Percentiles rank a stretch among this genome's conserved stretches.
Evolutionary conservation across 2,329 filamentous ascomycete genomes (phyloP).

Genomic region (Colletotrichum sp.): DNA sequence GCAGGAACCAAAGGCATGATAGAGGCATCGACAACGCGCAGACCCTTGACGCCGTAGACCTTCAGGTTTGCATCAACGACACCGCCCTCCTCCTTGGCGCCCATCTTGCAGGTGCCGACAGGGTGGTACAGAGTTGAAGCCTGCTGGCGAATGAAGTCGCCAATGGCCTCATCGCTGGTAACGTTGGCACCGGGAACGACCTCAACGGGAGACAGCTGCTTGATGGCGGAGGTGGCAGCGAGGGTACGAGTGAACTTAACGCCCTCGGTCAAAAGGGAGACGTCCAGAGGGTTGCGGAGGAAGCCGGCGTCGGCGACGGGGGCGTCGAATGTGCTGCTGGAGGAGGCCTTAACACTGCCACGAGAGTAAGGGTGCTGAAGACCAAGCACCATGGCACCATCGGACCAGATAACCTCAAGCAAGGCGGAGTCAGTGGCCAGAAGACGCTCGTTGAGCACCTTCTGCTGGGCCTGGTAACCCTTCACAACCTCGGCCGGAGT

Average conservation of each 20-base stretch:
- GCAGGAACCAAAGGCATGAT: slow-evolving; percentile 33
- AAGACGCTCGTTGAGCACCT: slow-evolving; percentile 34
- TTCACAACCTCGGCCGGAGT: slow-evolving; percentile 38
- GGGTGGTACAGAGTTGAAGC: slow-evolving; percentile 36
- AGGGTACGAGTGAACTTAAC: slow-evolving; percentile 39
- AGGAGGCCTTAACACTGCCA: slow-evolving; percentile 42
- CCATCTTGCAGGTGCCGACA: slow-evolving; percentile 39
- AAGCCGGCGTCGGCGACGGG: slow-evolving; percentile 44
- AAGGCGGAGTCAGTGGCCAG: slow-evolving; percentile 28
- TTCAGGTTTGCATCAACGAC: slow-evolving; percentile 33
- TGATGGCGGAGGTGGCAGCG: slow-evolving; percentile 11
- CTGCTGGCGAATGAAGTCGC: slow-evolving; percentile 12
- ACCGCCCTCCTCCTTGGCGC: slow-evolving; percentile 32
- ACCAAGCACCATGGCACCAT: slow-evolving; percentile 33
- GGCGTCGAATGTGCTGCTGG: slow-evolving; percentile 34
- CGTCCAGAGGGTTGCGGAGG: slow-evolving; percentile 41
- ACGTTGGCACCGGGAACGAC: slow-evolving; percentile 14
- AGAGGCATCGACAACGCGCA: slow-evolving; percentile 34
- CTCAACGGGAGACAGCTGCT: slow-evolving; percentile 5
- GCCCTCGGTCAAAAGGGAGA: slow-evolving; percentile 32
- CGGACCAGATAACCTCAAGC: slow-evolving; percentile 36
- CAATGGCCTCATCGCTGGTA: slow-evolving; percentile 8
- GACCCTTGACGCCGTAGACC: slow-evolving; percentile 32
- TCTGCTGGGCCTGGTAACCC: slow-evolving; percentile 42
- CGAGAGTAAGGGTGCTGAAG: slow-evolving; percentile 43